Evolutionary conservation across 768 basidiomycete species (phyloP).

Genomic region (Podaxis pistillaris): DNA sequence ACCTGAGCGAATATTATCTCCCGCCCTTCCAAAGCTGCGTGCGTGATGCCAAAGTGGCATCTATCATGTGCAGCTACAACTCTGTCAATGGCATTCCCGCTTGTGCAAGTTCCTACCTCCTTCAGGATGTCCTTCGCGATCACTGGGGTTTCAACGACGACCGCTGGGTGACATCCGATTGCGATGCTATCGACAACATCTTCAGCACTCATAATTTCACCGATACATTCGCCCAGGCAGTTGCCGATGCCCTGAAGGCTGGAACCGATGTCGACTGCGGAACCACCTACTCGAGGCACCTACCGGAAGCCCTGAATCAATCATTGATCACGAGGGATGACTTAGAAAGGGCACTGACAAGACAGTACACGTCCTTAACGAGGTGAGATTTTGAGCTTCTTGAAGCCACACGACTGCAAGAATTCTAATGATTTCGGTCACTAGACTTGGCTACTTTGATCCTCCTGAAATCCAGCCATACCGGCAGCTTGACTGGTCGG

Average conservation of each 20-base stretch:
- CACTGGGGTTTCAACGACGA: slow-evolving; percentile 48
- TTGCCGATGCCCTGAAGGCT: slow-evolving; percentile 48
- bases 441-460: slow-evolving; percentile 59
- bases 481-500: slow-evolving; percentile 45
- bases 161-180: slow-evolving; percentile 57
- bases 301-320: slow-evolving; percentile 48
- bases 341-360: slow-evolving; percentile 40
- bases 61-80: slow-evolving; percentile 66
- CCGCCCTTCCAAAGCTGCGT: slow-evolving; percentile 58
- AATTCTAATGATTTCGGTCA: not conserved
- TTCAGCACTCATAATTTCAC: slow-evolving; percentile 51
- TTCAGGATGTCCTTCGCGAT: slow-evolving; percentile 51
- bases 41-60: slow-evolving; percentile 57
- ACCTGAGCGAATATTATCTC: slow-evolving; percentile 54
- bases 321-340: slow-evolving; percentile 43
- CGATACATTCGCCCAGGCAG: slow-evolving; percentile 41
- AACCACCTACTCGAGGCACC: slow-evolving; percentile 39
- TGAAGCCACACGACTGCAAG: not conserved
- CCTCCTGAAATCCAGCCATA: slow-evolving; percentile 47
- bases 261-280: slow-evolving; percentile 60
- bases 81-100: slow-evolving; percentile 59
- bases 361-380: slow-evolving; percentile 53
- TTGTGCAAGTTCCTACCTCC: slow-evolving; percentile 51
- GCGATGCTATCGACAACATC: slow-evolving; percentile 53
- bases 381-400: slow-evolving; percentile 30